A percentile compares a stretch with the other conserved stretches of the same genome.
Conservation (phyloP, 2,329 filamentous ascomycete species). For the Fusarium aywerte region DNA sequence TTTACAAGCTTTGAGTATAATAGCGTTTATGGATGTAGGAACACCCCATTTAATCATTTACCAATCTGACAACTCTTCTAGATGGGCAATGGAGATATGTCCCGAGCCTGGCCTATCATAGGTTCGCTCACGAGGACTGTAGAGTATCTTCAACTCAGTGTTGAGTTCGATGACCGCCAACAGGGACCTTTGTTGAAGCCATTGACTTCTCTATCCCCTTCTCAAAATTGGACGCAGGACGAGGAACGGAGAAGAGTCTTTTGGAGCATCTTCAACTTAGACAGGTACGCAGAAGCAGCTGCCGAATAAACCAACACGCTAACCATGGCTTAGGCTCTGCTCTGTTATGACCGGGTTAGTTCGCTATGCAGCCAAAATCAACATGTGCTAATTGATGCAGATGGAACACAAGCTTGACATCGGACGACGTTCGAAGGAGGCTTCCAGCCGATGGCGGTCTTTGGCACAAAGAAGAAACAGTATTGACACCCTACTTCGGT, state of each 20-base stretch:
- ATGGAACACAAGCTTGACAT: constrained; percentile 51
- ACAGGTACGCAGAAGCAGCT: constrained; percentile 30
- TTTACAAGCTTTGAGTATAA: constrained; percentile 39
- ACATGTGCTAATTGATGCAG: constrained; percentile 17
- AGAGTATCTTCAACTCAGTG: constrained; percentile 48
- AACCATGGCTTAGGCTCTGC: constrained; percentile 7
- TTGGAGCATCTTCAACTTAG: constrained; percentile 50
- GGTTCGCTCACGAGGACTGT: constrained; percentile 48
- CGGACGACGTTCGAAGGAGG: constrained; percentile 47
- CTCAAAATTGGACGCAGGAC: constrained; percentile 49
- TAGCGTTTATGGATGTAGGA: constrained; percentile 38
- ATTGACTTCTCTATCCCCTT: constrained; percentile 2
- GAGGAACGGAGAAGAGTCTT: constrained; percentile 50
- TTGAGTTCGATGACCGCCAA: constrained; percentile 40
- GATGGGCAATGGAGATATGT: constrained; percentile 47
- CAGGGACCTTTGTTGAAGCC: constrained; percentile 10
- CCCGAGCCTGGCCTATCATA: constrained; percentile 47
- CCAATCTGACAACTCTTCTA: background rate
- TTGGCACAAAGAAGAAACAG: constrained; percentile 54
- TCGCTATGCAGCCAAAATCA: fast-evolving
- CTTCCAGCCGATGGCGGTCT: constrained; percentile 53
- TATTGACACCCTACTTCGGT: constrained; percentile 57
- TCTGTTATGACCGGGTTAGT: constrained; percentile 35
- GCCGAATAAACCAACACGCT: fast-evolving
- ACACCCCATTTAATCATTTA: fast-evolving